Evolutionary conservation across 805 yeast species (phyloP).

Genomic region (Kuraishia piskuri): DNA sequence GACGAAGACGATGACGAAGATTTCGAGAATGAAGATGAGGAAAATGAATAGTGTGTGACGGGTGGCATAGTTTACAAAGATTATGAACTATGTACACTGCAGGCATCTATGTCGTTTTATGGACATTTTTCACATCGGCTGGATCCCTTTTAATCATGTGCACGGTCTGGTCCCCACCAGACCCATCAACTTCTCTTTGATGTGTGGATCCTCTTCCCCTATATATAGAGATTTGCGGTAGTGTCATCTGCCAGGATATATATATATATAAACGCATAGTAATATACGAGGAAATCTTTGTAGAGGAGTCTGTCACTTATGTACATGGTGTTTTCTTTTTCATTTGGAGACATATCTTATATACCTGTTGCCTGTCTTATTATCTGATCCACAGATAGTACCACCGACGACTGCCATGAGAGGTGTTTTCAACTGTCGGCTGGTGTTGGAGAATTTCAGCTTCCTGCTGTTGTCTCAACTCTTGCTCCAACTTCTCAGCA

Average conservation of each 20-base stretch:
- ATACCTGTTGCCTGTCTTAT: slow-evolving; percentile 2
- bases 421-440: background rate
- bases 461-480: slow-evolving; percentile 7
- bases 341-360: slow-evolving; percentile 2
- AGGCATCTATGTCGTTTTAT: background rate
- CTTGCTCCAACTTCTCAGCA: slow-evolving; percentile 10
- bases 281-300: background rate
- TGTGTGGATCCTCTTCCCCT: background rate
- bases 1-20: slow-evolving; percentile 26
- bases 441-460: slow-evolving; percentile 3
- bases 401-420: slow-evolving; percentile 30
- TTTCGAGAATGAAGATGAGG: slow-evolving; percentile 18
- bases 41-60: background rate
- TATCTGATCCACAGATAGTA: slow-evolving; percentile 42
- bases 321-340: background rate
- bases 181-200: background rate
- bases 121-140: background rate
- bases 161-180: background rate
- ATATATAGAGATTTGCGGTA: background rate
- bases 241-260: background rate
- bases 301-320: background rate
- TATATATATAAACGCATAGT: too few relatives aligned
- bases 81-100: background rate
- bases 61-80: background rate
- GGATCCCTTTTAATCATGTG: background rate